phyloP scores from a whole-genome alignment of 2,329 filamentous ascomycete species.

The Berkeleyomyces basicola region DNA sequence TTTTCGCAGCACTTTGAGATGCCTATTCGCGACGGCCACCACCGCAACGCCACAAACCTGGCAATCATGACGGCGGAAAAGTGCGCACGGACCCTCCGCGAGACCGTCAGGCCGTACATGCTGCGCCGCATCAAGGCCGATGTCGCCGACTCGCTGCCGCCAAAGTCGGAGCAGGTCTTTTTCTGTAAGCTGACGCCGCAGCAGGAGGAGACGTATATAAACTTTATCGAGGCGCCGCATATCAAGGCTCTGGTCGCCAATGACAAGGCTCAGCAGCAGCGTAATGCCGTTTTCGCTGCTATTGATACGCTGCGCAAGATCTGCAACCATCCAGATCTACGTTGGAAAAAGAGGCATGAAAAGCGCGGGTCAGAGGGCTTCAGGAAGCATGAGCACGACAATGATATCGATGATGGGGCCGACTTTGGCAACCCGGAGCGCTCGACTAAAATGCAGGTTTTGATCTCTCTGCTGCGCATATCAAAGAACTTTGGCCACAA shows the following conservation, averaged over 20 bases:
- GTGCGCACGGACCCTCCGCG: slow-evolving; percentile 85
- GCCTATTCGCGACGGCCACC: slow-evolving; percentile 82
- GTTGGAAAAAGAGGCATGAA: slow-evolving; percentile 23
- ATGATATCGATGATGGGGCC: background rate
- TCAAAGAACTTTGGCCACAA: slow-evolving; percentile 90
- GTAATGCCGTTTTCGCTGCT: slow-evolving; percentile 43
- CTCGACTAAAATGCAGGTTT: slow-evolving; percentile 92
- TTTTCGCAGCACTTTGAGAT: slow-evolving; percentile 88
- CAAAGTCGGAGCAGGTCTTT: slow-evolving; percentile 90
- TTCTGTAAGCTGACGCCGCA: slow-evolving; percentile 77
- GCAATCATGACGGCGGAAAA: slow-evolving; percentile 90
- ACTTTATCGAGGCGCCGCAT: slow-evolving; percentile 13
- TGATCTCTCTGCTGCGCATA: slow-evolving; percentile 68
- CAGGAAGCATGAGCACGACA: background rate
- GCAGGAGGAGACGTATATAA: slow-evolving; percentile 13
- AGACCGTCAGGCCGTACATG: slow-evolving; percentile 83
- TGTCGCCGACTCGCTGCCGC: slow-evolving; percentile 80
- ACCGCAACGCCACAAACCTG: slow-evolving; percentile 85
- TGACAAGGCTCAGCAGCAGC: background rate
- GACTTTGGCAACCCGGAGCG: slow-evolving; percentile 62
- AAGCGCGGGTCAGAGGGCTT: background rate
- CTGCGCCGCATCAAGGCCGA: slow-evolving; percentile 86
- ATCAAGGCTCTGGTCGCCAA: slow-evolving; percentile 12
- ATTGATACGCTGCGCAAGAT: slow-evolving; percentile 90
- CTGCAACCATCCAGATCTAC: slow-evolving; percentile 88